Conservation (phyloP, 306 rosid species). For the Lupinus albus region DNA sequence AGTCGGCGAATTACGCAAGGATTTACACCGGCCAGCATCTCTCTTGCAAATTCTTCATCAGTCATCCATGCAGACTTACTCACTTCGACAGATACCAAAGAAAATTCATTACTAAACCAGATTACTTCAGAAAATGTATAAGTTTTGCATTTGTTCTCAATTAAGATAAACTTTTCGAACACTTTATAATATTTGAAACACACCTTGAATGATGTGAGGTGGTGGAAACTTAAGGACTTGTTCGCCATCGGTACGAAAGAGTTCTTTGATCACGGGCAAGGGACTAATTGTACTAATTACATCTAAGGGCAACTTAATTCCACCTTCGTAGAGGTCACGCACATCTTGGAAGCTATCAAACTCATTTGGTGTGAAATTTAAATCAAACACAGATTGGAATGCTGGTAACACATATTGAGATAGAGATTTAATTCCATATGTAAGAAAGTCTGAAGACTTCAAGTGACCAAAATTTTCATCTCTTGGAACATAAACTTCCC, state of each 20-base stretch:
- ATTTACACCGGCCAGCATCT: conserved; percentile 87
- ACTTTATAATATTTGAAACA: not conserved
- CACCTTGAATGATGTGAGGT: conserved; percentile 71
- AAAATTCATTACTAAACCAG: not conserved
- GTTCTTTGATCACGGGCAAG: conserved; percentile 61
- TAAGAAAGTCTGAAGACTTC: conserved; percentile 71
- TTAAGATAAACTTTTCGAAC: too few relatives aligned
- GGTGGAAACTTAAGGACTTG: conserved; percentile 55
- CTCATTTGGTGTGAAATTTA: conserved; percentile 50
- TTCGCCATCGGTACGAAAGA: conserved; percentile 76
- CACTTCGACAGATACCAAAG: conserved; percentile 46
- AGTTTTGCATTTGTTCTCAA: conserved; percentile 1
- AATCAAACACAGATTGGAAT: conserved; percentile 46
- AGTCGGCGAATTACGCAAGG: conserved; percentile 66
- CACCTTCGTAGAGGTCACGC: conserved; percentile 65
- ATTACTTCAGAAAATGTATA: not conserved
- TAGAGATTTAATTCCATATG: conserved; percentile 63
- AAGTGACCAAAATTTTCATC: conserved; percentile 79
- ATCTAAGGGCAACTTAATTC: conserved; percentile 53
- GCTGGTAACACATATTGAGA: conserved; percentile 55
- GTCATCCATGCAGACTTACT: conserved; percentile 74
- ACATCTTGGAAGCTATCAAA: conserved; percentile 71
- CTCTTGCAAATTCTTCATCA: conserved; percentile 88
- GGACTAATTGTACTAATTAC: conserved; percentile 54
- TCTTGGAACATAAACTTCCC: conserved; percentile 78